Evolutionary conservation across 495 filamentous ascomycete species (phyloP).

Genomic region (Diplogelasinospora grovesii): DNA sequence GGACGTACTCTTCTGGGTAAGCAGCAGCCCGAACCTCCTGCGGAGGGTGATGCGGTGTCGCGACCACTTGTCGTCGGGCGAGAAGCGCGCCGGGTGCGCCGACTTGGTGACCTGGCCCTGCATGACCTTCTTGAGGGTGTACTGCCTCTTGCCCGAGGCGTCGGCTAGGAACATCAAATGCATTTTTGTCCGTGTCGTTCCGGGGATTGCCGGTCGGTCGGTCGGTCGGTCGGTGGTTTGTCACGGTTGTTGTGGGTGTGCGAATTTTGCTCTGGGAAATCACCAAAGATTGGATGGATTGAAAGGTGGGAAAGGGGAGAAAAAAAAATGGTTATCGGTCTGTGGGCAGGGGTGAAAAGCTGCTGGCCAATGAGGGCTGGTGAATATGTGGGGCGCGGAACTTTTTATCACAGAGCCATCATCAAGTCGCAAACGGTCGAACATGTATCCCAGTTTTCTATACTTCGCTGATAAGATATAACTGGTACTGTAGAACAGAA

Average conservation of each 20-base stretch:
- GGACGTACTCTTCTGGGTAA: slow-evolving; percentile 73
- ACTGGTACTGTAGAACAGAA: too few relatives aligned
- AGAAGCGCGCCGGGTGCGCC: slow-evolving; percentile 94
- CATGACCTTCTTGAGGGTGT: slow-evolving; percentile 81
- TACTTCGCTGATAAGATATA: too few relatives aligned
- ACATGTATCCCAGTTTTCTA: too few relatives aligned
- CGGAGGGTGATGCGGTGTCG: slow-evolving; percentile 89
- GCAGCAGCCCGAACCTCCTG: slow-evolving; percentile 78
- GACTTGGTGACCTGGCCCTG: slow-evolving; percentile 81
- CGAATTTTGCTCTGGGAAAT: too few relatives aligned
- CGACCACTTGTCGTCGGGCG: slow-evolving; percentile 96
- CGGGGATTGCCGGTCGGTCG: background rate
- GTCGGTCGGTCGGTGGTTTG: background rate
- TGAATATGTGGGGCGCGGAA: too few relatives aligned
- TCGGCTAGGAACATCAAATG: slow-evolving; percentile 83
- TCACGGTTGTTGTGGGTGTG: slow-evolving; percentile 3
- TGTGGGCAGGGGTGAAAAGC: too few relatives aligned
- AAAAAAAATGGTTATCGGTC: too few relatives aligned
- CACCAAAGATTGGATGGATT: too few relatives aligned
- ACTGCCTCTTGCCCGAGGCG: slow-evolving; percentile 37
- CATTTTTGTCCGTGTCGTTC: slow-evolving; percentile 37
- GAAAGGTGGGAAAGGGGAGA: too few relatives aligned
- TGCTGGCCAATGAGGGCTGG: too few relatives aligned
- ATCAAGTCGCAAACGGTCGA: too few relatives aligned
- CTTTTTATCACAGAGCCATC: too few relatives aligned